Base-by-base conservation (phyloP, 164 flowering plant genomes). In the Nelumbo lutea region DNA sequence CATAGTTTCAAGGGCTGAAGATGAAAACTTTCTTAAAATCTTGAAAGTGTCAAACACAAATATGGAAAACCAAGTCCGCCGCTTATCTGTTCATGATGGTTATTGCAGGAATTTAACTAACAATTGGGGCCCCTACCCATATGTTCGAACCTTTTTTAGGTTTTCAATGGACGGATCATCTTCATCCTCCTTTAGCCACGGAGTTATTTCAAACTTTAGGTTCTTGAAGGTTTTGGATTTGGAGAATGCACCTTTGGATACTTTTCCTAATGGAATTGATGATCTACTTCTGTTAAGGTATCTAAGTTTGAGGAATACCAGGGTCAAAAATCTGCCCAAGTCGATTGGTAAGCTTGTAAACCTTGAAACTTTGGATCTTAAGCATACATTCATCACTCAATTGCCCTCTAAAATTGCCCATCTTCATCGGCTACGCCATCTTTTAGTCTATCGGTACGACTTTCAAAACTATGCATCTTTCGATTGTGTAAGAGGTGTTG, bases 191-290 rank as follows among this genome's bases (percentile, higher is more conserved):
- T n/a, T 27, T 42, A 51, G 39, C 3, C 42, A 39, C 9, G 4
- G 0, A 5, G 2, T 48, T 15, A 27, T 61, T 39, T 13, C 56
- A 1, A 11, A 50, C 7, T 70, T 69, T 43, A 75, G 9, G 59
- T 9, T 67, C 5, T 1, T 75, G 4, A 66, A 68, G 59, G 68
- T 70, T 44, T 57, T 75, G 13, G 65, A 67, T 7, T 67, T 27
- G 27, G 27, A 27, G 27, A 27, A 27, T 27, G 27, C 27, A 27
- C 27, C 27, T 27, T 27, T 27, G 5, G 10, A 45, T 5, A 7
- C 5, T 15, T 47, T 73, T 1, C 75, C 75, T 1, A 9, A 48
- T 55, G 67, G 40, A 7, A 14, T 73, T 39, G 14, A 55, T 4
- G 2, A 67, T 8, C 62, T 66, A 13, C 45, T 61, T 51, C 47